Evolutionary conservation across 78 protist species (phyloP).

Genomic region (Speleostelium caveatum): DNA sequence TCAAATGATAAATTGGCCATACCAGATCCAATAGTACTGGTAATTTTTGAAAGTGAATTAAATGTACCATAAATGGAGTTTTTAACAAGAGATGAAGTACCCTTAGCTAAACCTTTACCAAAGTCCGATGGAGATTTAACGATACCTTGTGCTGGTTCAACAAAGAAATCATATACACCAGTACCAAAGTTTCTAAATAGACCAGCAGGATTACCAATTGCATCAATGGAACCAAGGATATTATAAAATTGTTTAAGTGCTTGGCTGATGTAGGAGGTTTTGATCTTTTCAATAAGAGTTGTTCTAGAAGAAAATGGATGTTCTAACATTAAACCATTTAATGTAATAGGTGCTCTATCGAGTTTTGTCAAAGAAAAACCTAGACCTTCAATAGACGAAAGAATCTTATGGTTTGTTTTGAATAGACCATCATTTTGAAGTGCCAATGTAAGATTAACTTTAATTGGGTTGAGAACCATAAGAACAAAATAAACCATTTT

Average conservation of each 20-base stretch:
- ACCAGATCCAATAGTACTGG: conserved; percentile 81
- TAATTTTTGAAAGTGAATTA: conserved; percentile 82
- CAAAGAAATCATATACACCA: conserved; percentile 86
- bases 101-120: conserved; percentile 80
- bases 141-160: conserved; percentile 87
- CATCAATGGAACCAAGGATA: conserved; percentile 87
- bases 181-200: conserved; percentile 85
- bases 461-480: conserved; percentile 75
- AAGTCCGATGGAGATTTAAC: conserved; percentile 78
- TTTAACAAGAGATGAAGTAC: conserved; percentile 67
- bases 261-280: conserved; percentile 63
- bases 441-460: conserved; percentile 65
- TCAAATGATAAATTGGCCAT: conserved; percentile 78
- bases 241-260: conserved; percentile 71
- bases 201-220: conserved; percentile 91
- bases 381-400: conserved; percentile 64
- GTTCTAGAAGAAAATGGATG: conserved; percentile 80
- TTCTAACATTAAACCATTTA: conserved; percentile 78
- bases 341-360: conserved; percentile 71
- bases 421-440: conserved; percentile 54
- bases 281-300: conserved; percentile 57
- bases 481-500: conserved; percentile 78
- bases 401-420: conserved; percentile 44
- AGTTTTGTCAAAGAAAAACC: conserved; percentile 77
- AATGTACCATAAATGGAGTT: conserved; percentile 84